phyloP scores from a whole-genome alignment of 306 rosid species.

The Cucurbita pepo region DNA sequence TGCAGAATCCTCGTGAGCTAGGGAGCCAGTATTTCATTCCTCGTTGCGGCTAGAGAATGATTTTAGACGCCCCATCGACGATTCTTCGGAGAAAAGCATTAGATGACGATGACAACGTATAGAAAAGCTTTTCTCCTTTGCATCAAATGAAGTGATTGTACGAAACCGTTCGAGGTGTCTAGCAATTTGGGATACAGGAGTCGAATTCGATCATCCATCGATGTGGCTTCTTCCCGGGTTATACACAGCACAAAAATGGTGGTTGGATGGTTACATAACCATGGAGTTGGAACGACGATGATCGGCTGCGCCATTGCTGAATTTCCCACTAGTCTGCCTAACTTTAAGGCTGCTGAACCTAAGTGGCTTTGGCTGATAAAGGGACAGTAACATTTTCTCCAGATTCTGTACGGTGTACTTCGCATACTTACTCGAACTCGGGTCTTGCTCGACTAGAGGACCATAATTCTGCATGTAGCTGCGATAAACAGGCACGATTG shows the following conservation, averaged over 20 bases:
- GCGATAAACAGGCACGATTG: slow-evolving; percentile 90
- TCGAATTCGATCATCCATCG: background rate
- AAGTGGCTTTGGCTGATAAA: slow-evolving; percentile 62
- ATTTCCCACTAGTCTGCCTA: slow-evolving; percentile 54
- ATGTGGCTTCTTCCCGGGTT: slow-evolving; percentile 7
- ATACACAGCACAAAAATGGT: background rate
- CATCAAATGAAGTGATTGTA: background rate
- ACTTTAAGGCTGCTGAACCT: slow-evolving; percentile 67
- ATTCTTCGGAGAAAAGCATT: background rate
- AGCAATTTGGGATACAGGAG: background rate
- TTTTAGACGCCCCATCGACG: background rate
- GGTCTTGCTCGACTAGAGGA: slow-evolving; percentile 92
- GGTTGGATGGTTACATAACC: slow-evolving; percentile 30
- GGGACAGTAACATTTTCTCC: slow-evolving; percentile 75
- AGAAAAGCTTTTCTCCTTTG: background rate
- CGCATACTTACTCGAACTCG: slow-evolving; percentile 64
- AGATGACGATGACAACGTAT: background rate
- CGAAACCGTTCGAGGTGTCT: background rate
- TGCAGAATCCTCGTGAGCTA: background rate
- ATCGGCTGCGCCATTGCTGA: slow-evolving; percentile 43
- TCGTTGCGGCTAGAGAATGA: background rate
- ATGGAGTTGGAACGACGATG: slow-evolving; percentile 78
- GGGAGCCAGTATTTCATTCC: background rate
- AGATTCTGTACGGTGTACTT: slow-evolving; percentile 74
- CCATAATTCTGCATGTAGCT: slow-evolving; percentile 99